Conservation (phyloP, 768 basidiomycete species). For the Crucibulum laeve region DNA sequence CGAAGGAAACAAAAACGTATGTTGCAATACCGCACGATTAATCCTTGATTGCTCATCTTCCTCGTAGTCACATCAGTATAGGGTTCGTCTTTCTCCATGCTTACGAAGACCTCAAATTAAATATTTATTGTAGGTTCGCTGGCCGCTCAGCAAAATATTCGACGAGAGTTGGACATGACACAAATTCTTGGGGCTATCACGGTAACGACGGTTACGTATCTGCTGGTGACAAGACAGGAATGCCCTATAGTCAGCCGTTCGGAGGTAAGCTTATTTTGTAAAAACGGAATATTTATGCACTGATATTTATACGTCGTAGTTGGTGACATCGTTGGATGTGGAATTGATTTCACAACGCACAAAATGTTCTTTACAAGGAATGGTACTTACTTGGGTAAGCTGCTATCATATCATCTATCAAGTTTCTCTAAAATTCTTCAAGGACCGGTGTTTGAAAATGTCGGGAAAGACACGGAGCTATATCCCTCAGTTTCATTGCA, state of each 20-base stretch:
- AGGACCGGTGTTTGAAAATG: conserved; percentile 71
- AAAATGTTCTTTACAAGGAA: conserved; percentile 91
- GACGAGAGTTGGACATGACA: conserved; percentile 84
- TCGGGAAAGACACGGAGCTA: conserved; percentile 61
- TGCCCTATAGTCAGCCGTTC: conserved; percentile 73
- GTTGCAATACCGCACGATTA: conserved; percentile 13
- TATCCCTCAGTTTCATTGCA: conserved; percentile 90
- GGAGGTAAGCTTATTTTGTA: conserved; percentile 51
- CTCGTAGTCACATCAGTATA: conserved; percentile 68
- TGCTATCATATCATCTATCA: conserved; percentile 1
- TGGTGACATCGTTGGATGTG: conserved; percentile 88
- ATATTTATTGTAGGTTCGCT: conserved; percentile 49
- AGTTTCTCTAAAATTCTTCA: conserved; percentile 1
- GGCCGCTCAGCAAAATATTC: conserved; percentile 59
- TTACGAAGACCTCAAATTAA: conserved; percentile 3
- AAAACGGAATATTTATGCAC: not conserved
- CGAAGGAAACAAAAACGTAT: conserved; percentile 79
- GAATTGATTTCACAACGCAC: conserved; percentile 82
- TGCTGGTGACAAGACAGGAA: conserved; percentile 67
- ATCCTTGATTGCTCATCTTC: conserved; percentile 1
- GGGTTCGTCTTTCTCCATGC: conserved; percentile 45
- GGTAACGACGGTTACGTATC: conserved; percentile 85
- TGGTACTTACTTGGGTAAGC: conserved; percentile 61
- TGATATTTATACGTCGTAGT: conserved; percentile 34
- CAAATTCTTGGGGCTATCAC: conserved; percentile 87